These are phyloP conservation scores for Canavalia gladiata DNA, from an alignment of 306 rosid species.

Conservation along the genomic window DNA sequence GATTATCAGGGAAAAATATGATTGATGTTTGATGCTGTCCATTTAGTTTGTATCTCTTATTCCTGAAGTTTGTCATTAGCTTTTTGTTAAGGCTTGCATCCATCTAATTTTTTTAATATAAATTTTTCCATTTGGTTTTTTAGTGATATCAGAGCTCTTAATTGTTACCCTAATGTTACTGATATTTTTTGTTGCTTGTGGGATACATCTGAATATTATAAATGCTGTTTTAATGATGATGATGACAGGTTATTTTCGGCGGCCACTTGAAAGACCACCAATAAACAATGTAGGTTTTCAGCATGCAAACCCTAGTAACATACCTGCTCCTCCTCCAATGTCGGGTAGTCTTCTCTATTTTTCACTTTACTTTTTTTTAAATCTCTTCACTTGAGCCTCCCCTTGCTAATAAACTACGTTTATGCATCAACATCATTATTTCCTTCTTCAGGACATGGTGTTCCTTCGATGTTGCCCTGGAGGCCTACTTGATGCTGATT, in stretches of 20 bases:
- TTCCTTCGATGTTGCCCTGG: constrained; percentile 80
- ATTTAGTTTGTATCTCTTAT: not conserved
- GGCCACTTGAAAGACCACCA: constrained; percentile 75
- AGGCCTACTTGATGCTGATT: constrained; percentile 66
- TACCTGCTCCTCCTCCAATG: constrained; percentile 73
- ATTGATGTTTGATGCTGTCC: constrained; percentile 1
- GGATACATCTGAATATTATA: not conserved
- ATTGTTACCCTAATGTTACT: not conserved
- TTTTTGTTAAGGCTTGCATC: not conserved
- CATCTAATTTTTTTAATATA: not conserved
- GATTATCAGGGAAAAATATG: not conserved
- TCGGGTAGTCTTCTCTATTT: constrained; percentile 58
- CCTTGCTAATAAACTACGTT: not conserved
- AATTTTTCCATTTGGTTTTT: not conserved
- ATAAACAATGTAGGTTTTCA: constrained; percentile 69
- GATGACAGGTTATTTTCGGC: constrained; percentile 72
- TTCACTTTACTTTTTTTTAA: not conserved
- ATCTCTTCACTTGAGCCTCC: not conserved
- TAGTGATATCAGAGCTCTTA: not conserved
- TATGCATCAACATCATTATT: constrained; percentile 23
- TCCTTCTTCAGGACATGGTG: constrained; percentile 65
- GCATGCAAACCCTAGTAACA: constrained; percentile 60
- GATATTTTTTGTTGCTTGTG: not conserved
- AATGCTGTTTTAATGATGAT: constrained; percentile 2
- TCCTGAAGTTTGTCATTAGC: not conserved